Conservation (phyloP, 176 grass and related monocot species). For the Cenchrus fungigraminus region DNA sequence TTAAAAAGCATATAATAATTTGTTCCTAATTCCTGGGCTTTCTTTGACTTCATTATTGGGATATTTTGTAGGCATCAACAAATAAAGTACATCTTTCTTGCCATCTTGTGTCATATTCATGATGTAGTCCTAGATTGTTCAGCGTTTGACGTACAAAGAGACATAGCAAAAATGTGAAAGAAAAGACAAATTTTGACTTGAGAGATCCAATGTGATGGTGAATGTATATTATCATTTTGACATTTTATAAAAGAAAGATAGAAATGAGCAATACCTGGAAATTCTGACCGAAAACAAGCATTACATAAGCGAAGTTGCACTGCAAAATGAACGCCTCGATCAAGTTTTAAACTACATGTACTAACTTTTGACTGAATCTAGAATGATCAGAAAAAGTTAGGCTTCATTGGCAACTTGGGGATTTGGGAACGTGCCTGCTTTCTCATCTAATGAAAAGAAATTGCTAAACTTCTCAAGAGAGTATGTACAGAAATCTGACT, state of each 20-base stretch:
- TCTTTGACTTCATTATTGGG: not conserved
- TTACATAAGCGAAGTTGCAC: constrained; percentile 95
- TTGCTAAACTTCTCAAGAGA: constrained; percentile 11
- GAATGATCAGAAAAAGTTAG: not conserved
- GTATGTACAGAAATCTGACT: not conserved
- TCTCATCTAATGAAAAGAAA: not conserved
- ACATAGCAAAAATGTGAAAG: not conserved
- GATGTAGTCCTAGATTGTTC: not conserved
- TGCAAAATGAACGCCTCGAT: constrained; percentile 52
- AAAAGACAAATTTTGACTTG: not conserved
- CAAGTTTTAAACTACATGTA: constrained; percentile 20
- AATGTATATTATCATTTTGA: constrained; percentile 3
- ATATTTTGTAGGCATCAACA: constrained; percentile 4
- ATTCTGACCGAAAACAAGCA: constrained; percentile 87
- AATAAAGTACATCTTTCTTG: constrained; percentile 11
- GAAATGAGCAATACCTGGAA: constrained; percentile 71
- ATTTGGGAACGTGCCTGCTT: not conserved
- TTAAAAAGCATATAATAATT: not conserved
- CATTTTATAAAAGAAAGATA: constrained; percentile 27
- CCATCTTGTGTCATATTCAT: not conserved
- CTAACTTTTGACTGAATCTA: constrained; percentile 9
- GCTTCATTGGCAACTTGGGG: constrained; percentile 11
- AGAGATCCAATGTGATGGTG: not conserved
- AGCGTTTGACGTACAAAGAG: not conserved
- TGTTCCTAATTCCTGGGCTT: not conserved